Evolutionary conservation across 345 rosid genomes (phyloP).

Genomic region (Eucalyptus grandis): DNA sequence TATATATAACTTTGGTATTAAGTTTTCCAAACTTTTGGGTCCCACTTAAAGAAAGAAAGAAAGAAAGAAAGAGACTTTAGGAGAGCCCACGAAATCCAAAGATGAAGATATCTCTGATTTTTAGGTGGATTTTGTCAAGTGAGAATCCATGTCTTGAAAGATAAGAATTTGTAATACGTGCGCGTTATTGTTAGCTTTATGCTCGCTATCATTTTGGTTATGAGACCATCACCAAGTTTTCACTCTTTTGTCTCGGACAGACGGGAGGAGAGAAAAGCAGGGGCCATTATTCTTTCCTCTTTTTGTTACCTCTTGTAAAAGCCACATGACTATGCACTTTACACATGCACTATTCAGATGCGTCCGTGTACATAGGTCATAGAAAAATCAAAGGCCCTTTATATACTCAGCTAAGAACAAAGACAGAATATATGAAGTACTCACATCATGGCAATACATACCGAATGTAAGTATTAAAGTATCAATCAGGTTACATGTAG

Average conservation of each 20-base stretch:
- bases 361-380: neutral
- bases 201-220: conserved; percentile 1
- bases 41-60: neutral
- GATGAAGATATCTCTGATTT: conserved; percentile 32
- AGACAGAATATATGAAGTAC: neutral
- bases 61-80: neutral
- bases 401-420: neutral
- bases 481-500: neutral
- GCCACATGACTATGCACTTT: neutral
- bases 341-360: neutral
- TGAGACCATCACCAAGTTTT: conserved; percentile 42
- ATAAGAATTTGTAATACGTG: neutral
- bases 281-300: neutral
- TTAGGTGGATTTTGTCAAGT: conserved; percentile 18
- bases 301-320: neutral
- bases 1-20: neutral
- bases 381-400: neutral
- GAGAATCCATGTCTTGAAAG: neutral
- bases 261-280: conserved; percentile 4
- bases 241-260: conserved; percentile 19
- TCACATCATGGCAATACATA: neutral
- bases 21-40: neutral
- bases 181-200: neutral
- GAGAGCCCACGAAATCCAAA: conserved; percentile 35
- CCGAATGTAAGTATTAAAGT: neutral